phyloP scores from a whole-genome alignment of 805 yeast species.

The Pichia occidentalis region DNA sequence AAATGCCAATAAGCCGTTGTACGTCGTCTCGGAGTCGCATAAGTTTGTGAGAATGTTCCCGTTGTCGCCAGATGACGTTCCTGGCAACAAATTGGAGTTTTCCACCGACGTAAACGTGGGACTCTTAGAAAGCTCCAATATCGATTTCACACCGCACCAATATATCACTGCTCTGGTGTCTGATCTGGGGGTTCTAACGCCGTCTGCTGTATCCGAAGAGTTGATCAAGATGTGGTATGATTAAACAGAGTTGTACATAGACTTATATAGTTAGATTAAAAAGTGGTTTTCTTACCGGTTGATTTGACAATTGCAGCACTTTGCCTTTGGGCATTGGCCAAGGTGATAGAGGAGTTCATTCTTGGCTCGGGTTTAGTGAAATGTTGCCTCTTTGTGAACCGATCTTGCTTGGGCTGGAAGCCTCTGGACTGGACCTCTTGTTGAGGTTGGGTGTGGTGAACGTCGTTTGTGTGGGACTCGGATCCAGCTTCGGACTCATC shows the following conservation, averaged over 20 bases:
- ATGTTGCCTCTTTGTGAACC: constrained; percentile 12
- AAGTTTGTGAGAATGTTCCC: constrained; percentile 97
- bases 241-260: constrained; percentile 27
- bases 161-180: constrained; percentile 93
- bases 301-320: constrained; percentile 85
- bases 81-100: constrained; percentile 41
- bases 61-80: constrained; percentile 84
- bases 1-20: constrained; percentile 85
- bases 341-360: constrained; percentile 72
- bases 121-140: constrained; percentile 42
- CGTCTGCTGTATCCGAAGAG: constrained; percentile 98
- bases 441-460: not conserved
- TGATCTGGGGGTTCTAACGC: constrained; percentile 93
- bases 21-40: constrained; percentile 91
- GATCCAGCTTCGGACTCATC: not conserved
- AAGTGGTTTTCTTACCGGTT: constrained; percentile 78
- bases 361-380: constrained; percentile 35
- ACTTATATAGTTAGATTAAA: constrained; percentile 35
- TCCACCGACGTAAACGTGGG: constrained; percentile 29
- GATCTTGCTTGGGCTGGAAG: constrained; percentile 25
- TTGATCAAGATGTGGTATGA: constrained; percentile 97
- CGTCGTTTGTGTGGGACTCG: not conserved
- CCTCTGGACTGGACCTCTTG: constrained; percentile 14
- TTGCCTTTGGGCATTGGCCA: constrained; percentile 84
- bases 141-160: constrained; percentile 95